phyloP scores from a whole-genome alignment of 2,329 filamentous ascomycete genomes.

The Fusarium euwallaceae region DNA sequence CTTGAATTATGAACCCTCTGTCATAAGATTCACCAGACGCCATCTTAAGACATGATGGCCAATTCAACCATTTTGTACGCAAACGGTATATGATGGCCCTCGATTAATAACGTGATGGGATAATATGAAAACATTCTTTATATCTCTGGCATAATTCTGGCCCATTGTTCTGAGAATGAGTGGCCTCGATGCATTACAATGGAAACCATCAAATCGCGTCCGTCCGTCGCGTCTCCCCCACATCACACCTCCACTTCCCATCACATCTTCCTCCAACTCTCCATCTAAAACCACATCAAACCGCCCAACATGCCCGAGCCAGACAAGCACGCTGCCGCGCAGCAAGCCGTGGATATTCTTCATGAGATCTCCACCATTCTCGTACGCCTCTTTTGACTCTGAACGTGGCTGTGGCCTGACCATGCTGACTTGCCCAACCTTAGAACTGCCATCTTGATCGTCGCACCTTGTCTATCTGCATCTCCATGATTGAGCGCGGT shows the following conservation, averaged over 20 bases:
- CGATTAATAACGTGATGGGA: neutral
- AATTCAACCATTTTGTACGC: neutral
- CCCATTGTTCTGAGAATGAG: neutral
- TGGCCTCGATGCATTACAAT: neutral
- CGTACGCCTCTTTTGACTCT: slow-evolving; percentile 63
- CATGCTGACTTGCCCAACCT: slow-evolving; percentile 20
- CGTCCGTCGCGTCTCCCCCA: slow-evolving; percentile 38
- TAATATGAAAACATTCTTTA: neutral
- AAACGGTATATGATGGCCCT: neutral
- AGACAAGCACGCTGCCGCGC: slow-evolving; percentile 80
- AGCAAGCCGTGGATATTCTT: slow-evolving; percentile 85
- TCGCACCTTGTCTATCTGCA: slow-evolving; percentile 91
- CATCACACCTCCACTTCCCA: slow-evolving; percentile 38
- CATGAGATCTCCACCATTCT: slow-evolving; percentile 91
- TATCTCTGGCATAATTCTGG: neutral
- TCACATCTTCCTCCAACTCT: slow-evolving; percentile 4
- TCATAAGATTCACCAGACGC: neutral
- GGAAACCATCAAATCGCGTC: slow-evolving; percentile 19
- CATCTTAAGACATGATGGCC: neutral
- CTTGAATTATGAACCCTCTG: neutral
- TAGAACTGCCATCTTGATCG: slow-evolving; percentile 96
- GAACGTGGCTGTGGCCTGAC: neutral
- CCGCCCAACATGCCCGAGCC: slow-evolving; percentile 60
- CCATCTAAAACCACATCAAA: slow-evolving; percentile 10
- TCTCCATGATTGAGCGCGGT: slow-evolving; percentile 96